phyloP scores from a whole-genome alignment of 2,329 filamentous ascomycete genomes.

The Leptographium wingfieldii region DNA sequence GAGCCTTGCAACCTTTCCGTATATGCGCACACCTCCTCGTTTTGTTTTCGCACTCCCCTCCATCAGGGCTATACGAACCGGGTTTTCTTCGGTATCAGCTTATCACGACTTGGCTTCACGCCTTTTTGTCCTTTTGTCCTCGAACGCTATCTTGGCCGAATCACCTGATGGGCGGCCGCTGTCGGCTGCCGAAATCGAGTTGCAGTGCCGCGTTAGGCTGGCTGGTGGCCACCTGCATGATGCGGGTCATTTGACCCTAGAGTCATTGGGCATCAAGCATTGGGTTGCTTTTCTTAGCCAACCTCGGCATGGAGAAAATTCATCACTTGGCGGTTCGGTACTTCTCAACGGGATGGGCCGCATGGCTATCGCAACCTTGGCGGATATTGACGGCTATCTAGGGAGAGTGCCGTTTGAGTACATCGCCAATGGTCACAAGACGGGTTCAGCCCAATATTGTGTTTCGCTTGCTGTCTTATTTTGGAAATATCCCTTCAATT shows the following conservation, averaged over 20 bases:
- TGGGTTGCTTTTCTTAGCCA: neutral
- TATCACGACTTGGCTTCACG: neutral
- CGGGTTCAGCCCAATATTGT: too few species aligned
- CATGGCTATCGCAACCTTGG: neutral
- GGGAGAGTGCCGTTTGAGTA: too few species aligned
- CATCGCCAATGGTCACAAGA: too few species aligned
- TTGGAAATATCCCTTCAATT: neutral
- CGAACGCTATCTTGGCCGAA: neutral
- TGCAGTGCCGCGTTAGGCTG: neutral
- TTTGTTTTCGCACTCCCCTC: neutral
- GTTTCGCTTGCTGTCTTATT: too few species aligned
- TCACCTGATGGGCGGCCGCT: neutral
- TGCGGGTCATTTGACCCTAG: too few species aligned
- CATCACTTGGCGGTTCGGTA: too few species aligned
- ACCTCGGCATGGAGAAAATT: neutral
- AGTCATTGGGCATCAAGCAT: neutral
- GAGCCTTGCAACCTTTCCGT: slow-evolving; percentile 5
- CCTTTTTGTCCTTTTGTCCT: neutral
- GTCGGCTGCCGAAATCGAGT: neutral
- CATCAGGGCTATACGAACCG: neutral
- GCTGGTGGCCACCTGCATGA: neutral
- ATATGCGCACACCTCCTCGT: neutral
- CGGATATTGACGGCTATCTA: neutral
- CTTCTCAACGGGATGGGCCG: neutral
- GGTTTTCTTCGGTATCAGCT: too few species aligned